Evolutionary conservation across 352 stramenopile species (phyloP).

Genomic region (Phytophthora meadii): DNA sequence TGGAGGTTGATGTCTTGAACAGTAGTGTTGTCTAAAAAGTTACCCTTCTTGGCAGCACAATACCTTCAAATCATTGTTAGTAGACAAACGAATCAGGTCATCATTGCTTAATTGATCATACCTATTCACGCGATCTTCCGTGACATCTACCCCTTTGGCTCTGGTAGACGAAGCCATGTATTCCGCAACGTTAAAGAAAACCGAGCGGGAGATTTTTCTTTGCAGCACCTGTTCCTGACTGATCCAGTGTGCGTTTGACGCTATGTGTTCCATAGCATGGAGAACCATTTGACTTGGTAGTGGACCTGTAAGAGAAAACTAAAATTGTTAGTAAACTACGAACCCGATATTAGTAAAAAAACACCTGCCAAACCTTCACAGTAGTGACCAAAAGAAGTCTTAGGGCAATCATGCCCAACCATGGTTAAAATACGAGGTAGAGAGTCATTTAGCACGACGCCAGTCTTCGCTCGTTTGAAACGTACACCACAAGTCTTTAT

Average conservation of each 20-base stretch:
- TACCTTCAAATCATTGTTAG: no score
- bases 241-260: background rate
- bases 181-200: background rate
- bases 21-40: no score
- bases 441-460: slow-evolving; percentile 15
- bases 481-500: slow-evolving; percentile 20
- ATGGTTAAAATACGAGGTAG: slow-evolving; percentile 1
- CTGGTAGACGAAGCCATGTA: background rate
- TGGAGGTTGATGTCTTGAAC: no score
- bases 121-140: background rate
- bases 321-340: no score
- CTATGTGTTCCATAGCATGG: background rate
- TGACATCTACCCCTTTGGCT: background rate
- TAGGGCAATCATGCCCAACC: background rate
- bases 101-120: background rate
- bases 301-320: background rate
- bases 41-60: background rate
- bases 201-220: background rate
- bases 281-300: background rate
- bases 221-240: background rate
- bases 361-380: slow-evolving; percentile 2
- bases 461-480: slow-evolving; percentile 9
- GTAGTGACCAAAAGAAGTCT: slow-evolving; percentile 10
- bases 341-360: no score
- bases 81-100: no score